phyloP scores from a whole-genome alignment of 1,284 basidiomycete species.

The Puccinia coronata region DNA sequence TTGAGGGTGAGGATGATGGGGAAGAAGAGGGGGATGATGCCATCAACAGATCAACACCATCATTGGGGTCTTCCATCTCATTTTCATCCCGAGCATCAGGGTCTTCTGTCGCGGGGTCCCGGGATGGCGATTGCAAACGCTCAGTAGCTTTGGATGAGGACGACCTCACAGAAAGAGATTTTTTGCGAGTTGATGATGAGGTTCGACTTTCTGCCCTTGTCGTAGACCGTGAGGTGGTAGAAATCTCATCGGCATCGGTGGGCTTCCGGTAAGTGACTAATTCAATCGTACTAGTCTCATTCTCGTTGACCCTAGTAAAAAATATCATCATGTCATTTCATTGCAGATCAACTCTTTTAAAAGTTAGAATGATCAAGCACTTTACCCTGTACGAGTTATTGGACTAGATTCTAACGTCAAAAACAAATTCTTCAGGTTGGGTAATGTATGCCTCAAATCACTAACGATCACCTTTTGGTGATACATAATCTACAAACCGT shows the following conservation, averaged over 20 bases:
- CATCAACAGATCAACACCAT: too few species aligned
- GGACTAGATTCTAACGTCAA: constrained; percentile 66
- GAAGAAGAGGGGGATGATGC: too few species aligned
- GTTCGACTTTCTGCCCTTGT: neutral
- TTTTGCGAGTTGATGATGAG: neutral
- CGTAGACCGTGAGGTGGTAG: neutral
- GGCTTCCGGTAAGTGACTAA: neutral
- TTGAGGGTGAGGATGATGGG: too few species aligned
- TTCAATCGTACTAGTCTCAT: constrained; percentile 24
- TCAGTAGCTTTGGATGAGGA: neutral
- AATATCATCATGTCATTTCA: neutral
- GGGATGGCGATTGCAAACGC: neutral
- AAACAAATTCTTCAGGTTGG: constrained; percentile 90
- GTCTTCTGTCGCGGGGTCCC: neutral
- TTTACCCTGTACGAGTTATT: constrained; percentile 10
- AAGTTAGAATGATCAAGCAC: neutral
- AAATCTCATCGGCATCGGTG: neutral
- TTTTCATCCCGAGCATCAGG: neutral
- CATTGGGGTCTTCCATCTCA: too few species aligned
- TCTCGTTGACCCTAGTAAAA: neutral
- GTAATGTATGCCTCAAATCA: constrained; percentile 92
- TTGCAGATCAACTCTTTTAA: neutral
- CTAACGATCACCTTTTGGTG: constrained; percentile 80
- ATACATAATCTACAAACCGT: constrained; percentile 73
- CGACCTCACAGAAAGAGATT: neutral